Evolutionary conservation across 345 rosid genomes (phyloP).

Genomic region (Aethionema arabicum): DNA sequence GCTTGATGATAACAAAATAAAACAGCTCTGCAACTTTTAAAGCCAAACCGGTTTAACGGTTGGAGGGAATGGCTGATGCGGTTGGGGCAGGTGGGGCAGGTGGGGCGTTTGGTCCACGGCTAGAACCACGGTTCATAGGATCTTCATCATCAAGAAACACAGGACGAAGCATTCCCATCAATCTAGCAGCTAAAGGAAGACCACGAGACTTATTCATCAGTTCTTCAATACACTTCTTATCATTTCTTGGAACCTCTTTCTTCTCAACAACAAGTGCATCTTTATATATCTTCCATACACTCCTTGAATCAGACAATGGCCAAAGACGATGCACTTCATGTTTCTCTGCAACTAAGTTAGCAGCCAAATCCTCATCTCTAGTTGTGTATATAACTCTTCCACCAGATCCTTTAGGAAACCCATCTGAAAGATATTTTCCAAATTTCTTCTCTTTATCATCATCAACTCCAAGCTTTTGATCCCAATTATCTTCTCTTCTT

Average conservation of each 20-base stretch:
- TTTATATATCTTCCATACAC: conserved; percentile 45
- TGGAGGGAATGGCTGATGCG: no score
- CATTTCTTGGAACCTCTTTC: conserved; percentile 25
- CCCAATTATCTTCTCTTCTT: conserved; percentile 21
- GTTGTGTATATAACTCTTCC: conserved; percentile 52
- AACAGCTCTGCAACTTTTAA: neutral
- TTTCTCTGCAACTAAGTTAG: conserved; percentile 44
- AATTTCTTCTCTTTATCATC: conserved; percentile 22
- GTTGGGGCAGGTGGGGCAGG: conserved; percentile 11
- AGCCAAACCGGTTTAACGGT: neutral
- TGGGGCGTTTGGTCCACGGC: neutral
- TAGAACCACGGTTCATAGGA: neutral
- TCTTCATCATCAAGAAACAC: conserved; percentile 25
- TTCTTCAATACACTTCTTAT: conserved; percentile 36
- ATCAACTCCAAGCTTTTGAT: conserved; percentile 10
- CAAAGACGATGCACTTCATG: conserved; percentile 38
- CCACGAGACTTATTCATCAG: conserved; percentile 45
- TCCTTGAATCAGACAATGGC: conserved; percentile 30
- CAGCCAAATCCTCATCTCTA: conserved; percentile 35
- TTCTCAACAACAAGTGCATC: neutral
- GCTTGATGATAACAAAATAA: neutral
- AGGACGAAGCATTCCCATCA: conserved; percentile 32
- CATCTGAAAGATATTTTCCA: conserved; percentile 41
- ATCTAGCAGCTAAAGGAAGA: conserved; percentile 43
- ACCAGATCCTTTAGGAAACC: conserved; percentile 55